A percentile compares a stretch with the other conserved stretches of the same genome.
Conservation (phyloP, 78 protist species). For the Monocercomonoides exilis region DNA sequence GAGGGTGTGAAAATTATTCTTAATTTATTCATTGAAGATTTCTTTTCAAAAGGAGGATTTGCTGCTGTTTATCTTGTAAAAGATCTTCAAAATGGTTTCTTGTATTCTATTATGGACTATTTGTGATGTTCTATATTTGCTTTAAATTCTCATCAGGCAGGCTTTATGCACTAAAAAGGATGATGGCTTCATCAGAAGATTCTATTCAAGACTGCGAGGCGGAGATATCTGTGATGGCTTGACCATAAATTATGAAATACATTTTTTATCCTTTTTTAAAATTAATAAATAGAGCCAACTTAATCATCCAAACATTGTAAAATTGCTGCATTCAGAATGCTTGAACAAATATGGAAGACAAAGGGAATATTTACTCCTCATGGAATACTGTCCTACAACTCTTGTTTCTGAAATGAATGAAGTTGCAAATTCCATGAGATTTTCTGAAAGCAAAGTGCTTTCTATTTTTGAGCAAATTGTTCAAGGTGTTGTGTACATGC, state of each 20-base stretch:
- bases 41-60: neutral
- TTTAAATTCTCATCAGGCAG: neutral
- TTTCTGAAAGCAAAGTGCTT: neutral
- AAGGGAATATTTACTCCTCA: neutral
- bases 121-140: neutral
- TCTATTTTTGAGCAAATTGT: neutral
- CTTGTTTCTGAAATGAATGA: neutral
- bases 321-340: neutral
- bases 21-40: neutral
- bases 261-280: neutral
- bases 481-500: neutral
- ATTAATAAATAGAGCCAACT: neutral
- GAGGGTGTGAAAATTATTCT: neutral
- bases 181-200: neutral
- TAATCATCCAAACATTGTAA: neutral
- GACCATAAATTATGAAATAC: neutral
- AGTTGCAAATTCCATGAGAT: neutral
- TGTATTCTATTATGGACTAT: neutral
- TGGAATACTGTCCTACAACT: neutral
- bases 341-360: neutral
- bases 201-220: neutral
- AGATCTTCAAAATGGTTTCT: neutral
- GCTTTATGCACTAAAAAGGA: neutral
- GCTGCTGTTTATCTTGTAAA: neutral
- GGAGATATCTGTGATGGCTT: neutral